Evolutionary conservation across 2,329 filamentous ascomycete genomes (phyloP).

Genomic region (Aspergillus proliferans): DNA sequence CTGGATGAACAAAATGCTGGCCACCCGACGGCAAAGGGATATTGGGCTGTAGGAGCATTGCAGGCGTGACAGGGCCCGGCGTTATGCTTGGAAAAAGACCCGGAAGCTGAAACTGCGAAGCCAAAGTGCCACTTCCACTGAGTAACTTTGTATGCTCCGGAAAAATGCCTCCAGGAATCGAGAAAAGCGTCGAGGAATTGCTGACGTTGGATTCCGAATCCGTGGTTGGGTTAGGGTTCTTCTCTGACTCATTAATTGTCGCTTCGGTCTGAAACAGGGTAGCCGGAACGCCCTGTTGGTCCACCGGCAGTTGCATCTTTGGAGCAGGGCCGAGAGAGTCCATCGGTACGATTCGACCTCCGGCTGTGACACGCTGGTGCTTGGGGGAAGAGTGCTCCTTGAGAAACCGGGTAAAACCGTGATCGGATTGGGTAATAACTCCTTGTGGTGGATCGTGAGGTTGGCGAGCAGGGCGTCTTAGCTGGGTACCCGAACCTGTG

Average conservation of each 20-base stretch:
- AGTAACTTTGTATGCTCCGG: background rate
- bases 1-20: constrained; percentile 7
- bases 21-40: constrained; percentile 2
- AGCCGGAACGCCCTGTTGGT: constrained; percentile 4
- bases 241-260: constrained; percentile 1
- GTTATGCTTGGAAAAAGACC: constrained; percentile 4
- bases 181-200: constrained; percentile 1
- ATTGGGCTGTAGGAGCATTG: constrained; percentile 6
- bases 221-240: background rate
- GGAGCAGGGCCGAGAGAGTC: constrained; percentile 28
- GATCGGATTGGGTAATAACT: constrained; percentile 28
- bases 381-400: constrained; percentile 44
- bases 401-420: constrained; percentile 42
- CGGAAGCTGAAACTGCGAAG: constrained; percentile 2
- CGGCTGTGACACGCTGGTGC: constrained; percentile 45
- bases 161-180: constrained; percentile 4
- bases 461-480: constrained; percentile 22
- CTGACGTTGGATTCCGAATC: background rate
- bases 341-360: constrained; percentile 46
- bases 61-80: constrained; percentile 6
- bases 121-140: background rate
- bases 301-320: constrained; percentile 26
- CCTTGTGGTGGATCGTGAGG: constrained; percentile 29
- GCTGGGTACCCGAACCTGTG: constrained; percentile 8
- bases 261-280: constrained; percentile 1